A percentile compares a stretch with the other conserved stretches of the same genome.
Conservation (phyloP, 225 moss, liverwort and hornwort species). For the Straminergon stramineum region DNA sequence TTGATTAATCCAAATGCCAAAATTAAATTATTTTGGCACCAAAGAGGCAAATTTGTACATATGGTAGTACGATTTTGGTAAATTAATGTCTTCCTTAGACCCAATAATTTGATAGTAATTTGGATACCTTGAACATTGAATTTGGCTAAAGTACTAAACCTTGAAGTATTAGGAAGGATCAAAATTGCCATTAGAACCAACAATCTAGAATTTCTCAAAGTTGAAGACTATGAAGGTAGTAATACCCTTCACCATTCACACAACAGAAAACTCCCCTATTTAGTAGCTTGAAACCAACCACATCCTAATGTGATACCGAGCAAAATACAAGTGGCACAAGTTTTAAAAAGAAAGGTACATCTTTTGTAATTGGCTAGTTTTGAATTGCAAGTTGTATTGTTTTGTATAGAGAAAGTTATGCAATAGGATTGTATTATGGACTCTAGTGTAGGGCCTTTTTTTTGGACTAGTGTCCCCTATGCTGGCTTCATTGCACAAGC, state of each 20-base stretch:
- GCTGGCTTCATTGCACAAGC: no score
- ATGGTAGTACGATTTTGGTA: not conserved
- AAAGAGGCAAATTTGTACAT: no score
- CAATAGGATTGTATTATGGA: not conserved
- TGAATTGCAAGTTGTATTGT: accelerated
- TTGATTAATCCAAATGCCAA: no score
- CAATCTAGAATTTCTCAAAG: not conserved
- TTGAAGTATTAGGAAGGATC: no score
- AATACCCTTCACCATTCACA: no score
- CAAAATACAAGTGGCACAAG: not conserved
- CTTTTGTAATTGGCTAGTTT: not conserved
- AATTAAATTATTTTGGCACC: no score
- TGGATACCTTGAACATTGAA: not conserved
- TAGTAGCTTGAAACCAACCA: not conserved
- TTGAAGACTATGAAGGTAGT: not conserved
- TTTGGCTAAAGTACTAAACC: not conserved
- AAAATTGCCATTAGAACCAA: not conserved
- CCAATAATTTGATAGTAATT: not conserved
- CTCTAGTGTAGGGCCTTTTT: no score
- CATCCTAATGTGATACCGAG: not conserved
- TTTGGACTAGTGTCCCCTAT: no score
- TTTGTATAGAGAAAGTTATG: not conserved
- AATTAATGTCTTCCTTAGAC: not conserved
- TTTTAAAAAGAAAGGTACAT: not conserved
- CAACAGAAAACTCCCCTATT: no score